Evolutionary conservation across 768 basidiomycete species (phyloP), one percentile per base, ranked within the genome.

Genomic region (Antrodiella citrinella): DNA sequence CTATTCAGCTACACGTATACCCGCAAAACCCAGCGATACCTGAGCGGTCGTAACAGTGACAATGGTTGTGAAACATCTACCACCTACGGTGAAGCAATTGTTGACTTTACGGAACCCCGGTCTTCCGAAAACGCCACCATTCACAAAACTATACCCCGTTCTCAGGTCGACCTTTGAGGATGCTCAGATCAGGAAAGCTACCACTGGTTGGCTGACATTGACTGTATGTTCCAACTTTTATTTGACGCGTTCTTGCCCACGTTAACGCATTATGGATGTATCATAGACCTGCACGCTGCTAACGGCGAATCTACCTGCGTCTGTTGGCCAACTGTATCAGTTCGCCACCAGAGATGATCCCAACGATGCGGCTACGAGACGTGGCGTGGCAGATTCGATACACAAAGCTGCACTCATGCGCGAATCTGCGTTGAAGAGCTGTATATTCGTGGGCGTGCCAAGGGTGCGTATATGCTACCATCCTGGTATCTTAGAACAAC

Each of bases 391-490:
- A 52, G 78, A 76, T 52, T 81, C 82, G 46, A 73, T 86, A 51
- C 77, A 79, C 66, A 83, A 75, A 63, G 88, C 87, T 54, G 86
- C 89, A 56, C 65, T 91, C 56, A 92, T 95, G 80, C 77, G 92
- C 42, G 92, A 95, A 71, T 80, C 88, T 24, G 88, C 87, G 24
- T 62, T 95, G 64, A 95, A 95, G 71, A 91, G 89, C 62, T 78
- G 81, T 61, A 86, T 92, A 59, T 93, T 95, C 62, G 80, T 91
- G 49, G 89, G 90, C 42, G 87, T 91, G 49, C 88, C 90, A 58
- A 76, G 86, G 65, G 88, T 89, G 63, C 40, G 58, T 52, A 11
- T 39, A 44, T 18, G 21, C 7, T 45, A 21, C 24, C 12, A 25
- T 45, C 3, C 5, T 22, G 30, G 49, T 30, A 4, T 26, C 22